These are phyloP conservation scores for Bidens hawaiensis DNA, from an alignment of 140 eudicot genomes.

Conservation along the genomic window DNA sequence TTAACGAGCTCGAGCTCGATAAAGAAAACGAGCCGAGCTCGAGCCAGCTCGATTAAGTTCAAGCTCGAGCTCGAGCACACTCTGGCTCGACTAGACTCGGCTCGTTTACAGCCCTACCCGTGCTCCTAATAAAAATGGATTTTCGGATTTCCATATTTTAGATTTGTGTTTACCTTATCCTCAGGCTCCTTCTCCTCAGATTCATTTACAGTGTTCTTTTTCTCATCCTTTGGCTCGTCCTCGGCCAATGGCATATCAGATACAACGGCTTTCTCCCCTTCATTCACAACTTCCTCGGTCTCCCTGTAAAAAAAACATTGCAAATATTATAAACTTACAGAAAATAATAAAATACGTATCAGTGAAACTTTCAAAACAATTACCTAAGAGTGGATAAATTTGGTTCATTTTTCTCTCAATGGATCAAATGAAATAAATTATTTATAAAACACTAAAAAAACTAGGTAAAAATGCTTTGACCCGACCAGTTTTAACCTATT, in stretches of 20 bases:
- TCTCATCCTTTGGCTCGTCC: conserved; percentile 57
- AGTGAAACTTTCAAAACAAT: not conserved
- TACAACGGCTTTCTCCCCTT: conserved; percentile 53
- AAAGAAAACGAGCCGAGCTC: no score
- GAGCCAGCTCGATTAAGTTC: no score
- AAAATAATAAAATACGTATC: not conserved
- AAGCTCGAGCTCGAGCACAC: no score
- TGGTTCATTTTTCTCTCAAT: not conserved
- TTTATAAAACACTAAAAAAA: no score
- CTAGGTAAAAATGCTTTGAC: no score
- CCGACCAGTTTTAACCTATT: not conserved
- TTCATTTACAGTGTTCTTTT: conserved; percentile 54
- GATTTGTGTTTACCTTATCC: conserved; percentile 42
- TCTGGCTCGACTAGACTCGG: no score
- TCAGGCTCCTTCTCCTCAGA: conserved; percentile 78
- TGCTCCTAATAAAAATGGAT: not conserved
- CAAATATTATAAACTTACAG: not conserved
- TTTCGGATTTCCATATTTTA: not conserved
- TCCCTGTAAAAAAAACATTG: conserved; percentile 34
- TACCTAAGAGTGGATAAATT: not conserved
- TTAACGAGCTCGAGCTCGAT: no score
- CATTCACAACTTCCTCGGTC: conserved; percentile 51
- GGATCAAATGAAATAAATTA: not conserved
- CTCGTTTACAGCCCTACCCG: no score
- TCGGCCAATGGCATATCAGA: conserved; percentile 54